Base-by-base conservation (phyloP, 108 stramenopile genomes). In the Skeletonema grethae region DNA sequence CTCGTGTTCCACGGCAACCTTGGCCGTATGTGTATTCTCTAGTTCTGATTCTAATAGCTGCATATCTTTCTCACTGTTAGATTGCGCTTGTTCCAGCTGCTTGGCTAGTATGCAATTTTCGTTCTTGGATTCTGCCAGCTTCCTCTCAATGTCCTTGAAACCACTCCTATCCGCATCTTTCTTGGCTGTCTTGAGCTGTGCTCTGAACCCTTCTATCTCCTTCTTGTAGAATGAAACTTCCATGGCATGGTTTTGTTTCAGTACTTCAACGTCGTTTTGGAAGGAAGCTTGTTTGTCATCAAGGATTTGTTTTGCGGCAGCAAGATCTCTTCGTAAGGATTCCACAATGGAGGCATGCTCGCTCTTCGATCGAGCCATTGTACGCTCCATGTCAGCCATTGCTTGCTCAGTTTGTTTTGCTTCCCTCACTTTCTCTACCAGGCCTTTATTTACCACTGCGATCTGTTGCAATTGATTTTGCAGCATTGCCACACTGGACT, bases 41-140 rank as follows among this genome's bases (percentile, higher is more conserved):
- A 80, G 65, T 36, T 80, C 79, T 10, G 68, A 70, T 48, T 80
- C 66, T 13, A 80, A 45, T 16, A 74, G 25, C 29, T 65, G 41
- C 18, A 80, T 50, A 55, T 80, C 79, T 36, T 70, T 65, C 30
- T 50, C 68, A 16, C 68, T 16, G 4, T 29, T 62, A 3, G 57
- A n/a, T 65, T 18, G 61, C 5, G 53, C 38, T 35, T 75, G 35
- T 0, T 48, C 22, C 11, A 81, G 36, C 39, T 69, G 61, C n/a
- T 57, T n/a, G 11, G 12, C 28, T 29, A 61, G n/a, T 61, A 56
- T 39, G 18, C 66, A 61, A 30, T 61, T 74, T 36, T 81, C 73
- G 6, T 38, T 53, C n/a, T 46, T 57, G 66, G 58, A 50, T 18
- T 63, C 35, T 24, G 63, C 43, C 5, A 73, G 29, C 32, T 43